Evolutionary conservation across 1,284 basidiomycete genomes (phyloP).

Genomic region (Sparassis latifolia): DNA sequence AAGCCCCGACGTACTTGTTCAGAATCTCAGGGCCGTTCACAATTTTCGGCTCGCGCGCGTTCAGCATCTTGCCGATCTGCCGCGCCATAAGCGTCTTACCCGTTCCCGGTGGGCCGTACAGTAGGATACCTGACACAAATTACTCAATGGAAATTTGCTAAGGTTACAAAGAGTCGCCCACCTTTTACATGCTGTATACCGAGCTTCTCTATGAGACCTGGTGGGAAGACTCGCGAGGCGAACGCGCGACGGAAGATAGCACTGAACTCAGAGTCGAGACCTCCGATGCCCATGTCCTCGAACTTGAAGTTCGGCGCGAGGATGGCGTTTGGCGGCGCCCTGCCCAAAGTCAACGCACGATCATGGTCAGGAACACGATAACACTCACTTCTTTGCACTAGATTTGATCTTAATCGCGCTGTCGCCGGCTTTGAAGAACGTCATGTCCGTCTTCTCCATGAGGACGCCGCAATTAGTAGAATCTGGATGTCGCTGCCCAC

Average conservation of each 20-base stretch:
- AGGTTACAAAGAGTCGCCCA: slow-evolving; percentile 21
- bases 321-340: slow-evolving; percentile 91
- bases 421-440: slow-evolving; percentile 78
- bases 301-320: slow-evolving; percentile 99
- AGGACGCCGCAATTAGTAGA: slow-evolving; percentile 61
- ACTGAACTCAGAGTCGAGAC: slow-evolving; percentile 91
- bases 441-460: slow-evolving; percentile 89
- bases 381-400: slow-evolving; percentile 76
- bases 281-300: slow-evolving; percentile 99
- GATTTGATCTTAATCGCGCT: slow-evolving; percentile 89
- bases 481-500: slow-evolving; percentile 27
- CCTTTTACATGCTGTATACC: slow-evolving; percentile 99
- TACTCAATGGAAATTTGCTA: neutral
- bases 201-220: slow-evolving; percentile 93
- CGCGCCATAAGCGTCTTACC: slow-evolving; percentile 98
- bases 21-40: slow-evolving; percentile 96
- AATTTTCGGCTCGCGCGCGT: slow-evolving; percentile 96
- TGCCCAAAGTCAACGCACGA: slow-evolving; percentile 22
- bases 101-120: slow-evolving; percentile 96
- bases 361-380: neutral
- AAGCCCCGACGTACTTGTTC: slow-evolving; percentile 96
- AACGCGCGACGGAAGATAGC: slow-evolving; percentile 99
- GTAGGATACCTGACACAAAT: slow-evolving; percentile 61
- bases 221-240: slow-evolving; percentile 96
- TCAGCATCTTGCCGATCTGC: slow-evolving; percentile 99